These are phyloP conservation scores for Rhizophagus sp. DNA, from an alignment of 192 early-diverging fungal species.

Conservation along the genomic window DNA sequence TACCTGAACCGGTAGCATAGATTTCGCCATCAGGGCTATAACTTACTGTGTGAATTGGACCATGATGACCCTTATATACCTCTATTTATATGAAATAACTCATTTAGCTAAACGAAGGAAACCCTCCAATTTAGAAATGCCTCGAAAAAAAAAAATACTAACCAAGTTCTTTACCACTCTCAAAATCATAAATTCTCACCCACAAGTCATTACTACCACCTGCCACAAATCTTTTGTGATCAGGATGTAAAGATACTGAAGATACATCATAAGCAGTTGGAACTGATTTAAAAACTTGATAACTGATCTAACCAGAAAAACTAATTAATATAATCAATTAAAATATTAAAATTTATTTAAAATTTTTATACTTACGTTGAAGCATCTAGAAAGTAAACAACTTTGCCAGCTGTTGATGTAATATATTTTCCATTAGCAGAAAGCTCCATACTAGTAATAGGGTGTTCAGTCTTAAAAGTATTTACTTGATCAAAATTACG, in stretches of 20 bases:
- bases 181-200: constrained; percentile 83
- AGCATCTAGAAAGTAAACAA: constrained; percentile 72
- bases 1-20: constrained; percentile 83
- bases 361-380: constrained; percentile 51
- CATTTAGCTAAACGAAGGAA: neutral
- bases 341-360: constrained; percentile 36
- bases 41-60: constrained; percentile 84
- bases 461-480: constrained; percentile 60
- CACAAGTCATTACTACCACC: constrained; percentile 82
- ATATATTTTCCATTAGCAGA: constrained; percentile 76
- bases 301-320: constrained; percentile 16
- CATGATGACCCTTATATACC: constrained; percentile 90
- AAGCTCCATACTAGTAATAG: constrained; percentile 73
- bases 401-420: constrained; percentile 76
- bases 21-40: constrained; percentile 92
- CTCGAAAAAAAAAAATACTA: neutral
- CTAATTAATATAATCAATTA: neutral
- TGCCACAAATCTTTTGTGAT: constrained; percentile 74
- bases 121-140: neutral
- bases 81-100: constrained; percentile 36
- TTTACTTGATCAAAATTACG: constrained; percentile 64
- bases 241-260: constrained; percentile 80
- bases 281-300: constrained; percentile 55
- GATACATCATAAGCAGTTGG: constrained; percentile 70
- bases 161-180: constrained; percentile 70